Evolutionary conservation across 73 alveolate species (phyloP), one percentile per base, ranked within the genome.

Genomic region (Symbiodinium natans): DNA sequence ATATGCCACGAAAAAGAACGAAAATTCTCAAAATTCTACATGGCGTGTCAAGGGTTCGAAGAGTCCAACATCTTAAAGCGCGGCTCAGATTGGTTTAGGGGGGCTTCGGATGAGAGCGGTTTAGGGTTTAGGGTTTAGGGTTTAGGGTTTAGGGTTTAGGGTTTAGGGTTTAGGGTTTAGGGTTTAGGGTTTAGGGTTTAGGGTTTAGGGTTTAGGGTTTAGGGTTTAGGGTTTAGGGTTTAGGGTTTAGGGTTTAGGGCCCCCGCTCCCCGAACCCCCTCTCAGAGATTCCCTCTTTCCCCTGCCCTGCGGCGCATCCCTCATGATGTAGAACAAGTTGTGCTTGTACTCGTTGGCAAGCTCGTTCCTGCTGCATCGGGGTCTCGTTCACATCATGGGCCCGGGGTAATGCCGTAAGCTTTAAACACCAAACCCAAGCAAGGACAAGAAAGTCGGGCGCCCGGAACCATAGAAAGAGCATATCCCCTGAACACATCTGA

Each of bases 301-400:
- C 68, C 46, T 38, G 97, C 63, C 97, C 9, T 7, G 97, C 42
- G 52, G 54, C 97, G 80, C 77, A 41, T 90, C 97, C n/a, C 97
- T 39, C 77, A 90, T 40, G 29, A 90, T 82, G 2, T 90, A 40
- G 87, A 90, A 90, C 34, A 90, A 88, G 38, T 90, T 90, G 87
- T 90, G 97, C 88, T 90, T 90, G 97, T 90, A 90, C 80, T 90
- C 97, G 29, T 90, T 90, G 75, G 97, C 97, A 68, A 90, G 97
- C 97, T 90, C 97, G 71, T 90, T 90, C 97, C 97, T 90, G 75
- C 29, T 21, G 7, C 48, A 31, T 9, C 15, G 27, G n/a, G n/a
- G n/a, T n/a, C n/a, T n/a, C n/a, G n/a, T n/a, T n/a, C n/a, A n/a
- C n/a, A n/a, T n/a, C n/a, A n/a, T n/a, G n/a, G n/a, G n/a, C n/a